phyloP scores from a whole-genome alignment of 163 green algal species.

The Scenedesmus sp. region DNA sequence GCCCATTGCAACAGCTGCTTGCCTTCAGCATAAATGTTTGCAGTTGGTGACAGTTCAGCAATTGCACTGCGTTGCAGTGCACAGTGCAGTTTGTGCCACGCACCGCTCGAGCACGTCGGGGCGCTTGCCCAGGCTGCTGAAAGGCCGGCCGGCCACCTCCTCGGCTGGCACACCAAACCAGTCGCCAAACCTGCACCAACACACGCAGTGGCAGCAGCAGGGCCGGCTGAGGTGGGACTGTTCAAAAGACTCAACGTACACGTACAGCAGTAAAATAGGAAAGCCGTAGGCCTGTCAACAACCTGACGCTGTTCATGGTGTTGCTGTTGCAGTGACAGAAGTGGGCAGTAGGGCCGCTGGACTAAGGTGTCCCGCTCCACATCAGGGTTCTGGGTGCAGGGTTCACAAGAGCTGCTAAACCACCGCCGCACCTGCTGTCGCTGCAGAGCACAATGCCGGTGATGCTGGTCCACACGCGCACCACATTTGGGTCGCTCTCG shows the following conservation, averaged over 20 bases:
- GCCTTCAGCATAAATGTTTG: not conserved
- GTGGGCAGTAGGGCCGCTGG: too few relatives aligned
- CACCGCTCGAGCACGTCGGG: constrained; percentile 24
- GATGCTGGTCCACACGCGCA: constrained; percentile 8
- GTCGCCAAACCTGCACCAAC: constrained; percentile 12
- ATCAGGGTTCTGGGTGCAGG: too few relatives aligned
- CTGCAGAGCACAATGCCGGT: constrained; percentile 20
- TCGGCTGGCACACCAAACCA: constrained; percentile 24
- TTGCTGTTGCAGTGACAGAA: too few relatives aligned
- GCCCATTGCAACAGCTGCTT: not conserved
- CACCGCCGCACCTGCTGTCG: not conserved
- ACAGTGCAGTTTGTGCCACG: not conserved
- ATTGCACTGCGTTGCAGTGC: too few relatives aligned
- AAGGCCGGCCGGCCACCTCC: not conserved
- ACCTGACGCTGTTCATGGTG: too few relatives aligned
- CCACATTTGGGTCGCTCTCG: not conserved
- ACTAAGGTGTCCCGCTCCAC: too few relatives aligned
- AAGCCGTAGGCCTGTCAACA: too few relatives aligned
- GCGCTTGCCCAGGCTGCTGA: not conserved
- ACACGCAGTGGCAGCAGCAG: not conserved
- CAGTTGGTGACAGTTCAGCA: not conserved
- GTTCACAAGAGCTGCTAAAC: too few relatives aligned
- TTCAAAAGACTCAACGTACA: not conserved
- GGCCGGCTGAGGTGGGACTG: not conserved
- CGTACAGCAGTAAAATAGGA: not conserved